Evolutionary conservation across 2,329 filamentous ascomycete genomes (phyloP).

Genomic region (Diaporthe australafricana): DNA sequence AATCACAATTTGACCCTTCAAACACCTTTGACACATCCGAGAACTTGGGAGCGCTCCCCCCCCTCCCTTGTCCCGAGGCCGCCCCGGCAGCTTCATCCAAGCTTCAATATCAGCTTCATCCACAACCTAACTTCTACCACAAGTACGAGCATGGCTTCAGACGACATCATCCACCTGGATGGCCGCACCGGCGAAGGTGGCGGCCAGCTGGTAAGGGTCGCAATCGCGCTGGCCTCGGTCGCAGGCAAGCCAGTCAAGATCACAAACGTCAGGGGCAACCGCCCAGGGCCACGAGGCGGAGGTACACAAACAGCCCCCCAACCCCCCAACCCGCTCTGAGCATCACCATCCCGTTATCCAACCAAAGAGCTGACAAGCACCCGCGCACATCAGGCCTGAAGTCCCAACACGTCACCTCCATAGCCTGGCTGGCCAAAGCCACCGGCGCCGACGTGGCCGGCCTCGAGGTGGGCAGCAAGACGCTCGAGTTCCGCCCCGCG

Average conservation of each 20-base stretch:
- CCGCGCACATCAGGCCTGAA: slow-evolving; percentile 62
- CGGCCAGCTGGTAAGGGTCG: slow-evolving; percentile 70
- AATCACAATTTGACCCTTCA: neutral
- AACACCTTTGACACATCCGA: neutral
- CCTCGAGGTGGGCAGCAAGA: slow-evolving; percentile 62
- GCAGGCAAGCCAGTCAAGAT: slow-evolving; percentile 65
- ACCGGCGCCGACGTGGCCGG: slow-evolving; percentile 64
- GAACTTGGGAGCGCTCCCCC: neutral
- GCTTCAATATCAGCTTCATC: neutral
- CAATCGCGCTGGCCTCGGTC: slow-evolving; percentile 66
- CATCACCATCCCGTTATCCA: no score
- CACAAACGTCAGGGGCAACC: slow-evolving; percentile 66
- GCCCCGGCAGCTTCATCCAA: neutral
- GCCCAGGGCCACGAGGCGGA: slow-evolving; percentile 51
- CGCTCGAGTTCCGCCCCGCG: slow-evolving; percentile 59
- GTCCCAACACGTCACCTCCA: slow-evolving; percentile 68
- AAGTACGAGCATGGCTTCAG: slow-evolving; percentile 29
- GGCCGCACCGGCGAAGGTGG: slow-evolving; percentile 71
- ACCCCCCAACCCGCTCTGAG: neutral
- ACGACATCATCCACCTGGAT: slow-evolving; percentile 60
- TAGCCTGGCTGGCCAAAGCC: slow-evolving; percentile 64
- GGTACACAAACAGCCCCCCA: slow-evolving; percentile 34
- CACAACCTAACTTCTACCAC: neutral
- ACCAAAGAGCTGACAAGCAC: neutral
- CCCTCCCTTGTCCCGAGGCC: no score